Percentiles rank a stretch among this genome's conserved stretches.
These are phyloP conservation scores for Cladosporium halotolerans DNA, from an alignment of 2,329 filamentous ascomycete species.

Conservation along the genomic window DNA sequence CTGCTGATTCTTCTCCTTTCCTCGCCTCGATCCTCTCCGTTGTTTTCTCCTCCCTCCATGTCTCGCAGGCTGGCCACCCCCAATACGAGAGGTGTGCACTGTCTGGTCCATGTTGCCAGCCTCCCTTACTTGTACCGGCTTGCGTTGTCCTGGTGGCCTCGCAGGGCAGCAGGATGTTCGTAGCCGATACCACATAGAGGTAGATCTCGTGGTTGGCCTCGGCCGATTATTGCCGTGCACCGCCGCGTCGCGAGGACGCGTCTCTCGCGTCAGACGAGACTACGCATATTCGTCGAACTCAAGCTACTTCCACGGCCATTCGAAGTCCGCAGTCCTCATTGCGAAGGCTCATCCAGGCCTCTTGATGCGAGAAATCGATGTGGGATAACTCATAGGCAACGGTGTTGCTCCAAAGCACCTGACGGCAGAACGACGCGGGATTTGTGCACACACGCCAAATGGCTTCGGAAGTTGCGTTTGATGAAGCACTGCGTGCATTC, in stretches of 20 bases:
- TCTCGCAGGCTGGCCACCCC: background rate
- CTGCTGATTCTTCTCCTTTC: background rate
- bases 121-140: background rate
- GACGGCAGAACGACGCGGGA: background rate
- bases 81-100: background rate
- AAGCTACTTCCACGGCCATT: background rate
- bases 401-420: too few relatives aligned
- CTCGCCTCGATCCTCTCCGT: background rate
- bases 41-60: background rate
- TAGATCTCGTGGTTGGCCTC: background rate
- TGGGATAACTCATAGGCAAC: conserved; percentile 1
- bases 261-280: background rate
- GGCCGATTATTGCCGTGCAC: too few relatives aligned
- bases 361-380: background rate
- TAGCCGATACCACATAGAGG: background rate
- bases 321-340: background rate
- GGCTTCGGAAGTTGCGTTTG: background rate
- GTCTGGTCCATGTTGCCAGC: conserved; percentile 1
- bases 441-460: background rate
- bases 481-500: background rate
- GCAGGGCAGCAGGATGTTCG: background rate
- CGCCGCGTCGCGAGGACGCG: background rate
- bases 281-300: background rate
- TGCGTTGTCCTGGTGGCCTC: background rate
- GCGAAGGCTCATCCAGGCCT: background rate